Conservation (phyloP, 768 basidiomycete species). For the Suillus alpinus region DNA sequence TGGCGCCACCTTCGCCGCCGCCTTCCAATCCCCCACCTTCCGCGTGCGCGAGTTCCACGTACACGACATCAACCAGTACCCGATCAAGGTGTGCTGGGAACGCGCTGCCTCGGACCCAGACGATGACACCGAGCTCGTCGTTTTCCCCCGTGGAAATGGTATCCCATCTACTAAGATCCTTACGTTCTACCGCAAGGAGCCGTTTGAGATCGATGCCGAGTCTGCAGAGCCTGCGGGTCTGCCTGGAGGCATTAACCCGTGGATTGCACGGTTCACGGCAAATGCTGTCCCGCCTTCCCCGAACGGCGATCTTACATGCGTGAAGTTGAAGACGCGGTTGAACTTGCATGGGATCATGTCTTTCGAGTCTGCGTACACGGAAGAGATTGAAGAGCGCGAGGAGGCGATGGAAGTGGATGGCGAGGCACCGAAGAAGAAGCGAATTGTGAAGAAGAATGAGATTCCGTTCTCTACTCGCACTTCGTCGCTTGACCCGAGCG, state of each 20-base stretch:
- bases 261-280: constrained; percentile 77
- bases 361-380: constrained; percentile 83
- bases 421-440: constrained; percentile 81
- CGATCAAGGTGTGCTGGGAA: constrained; percentile 90
- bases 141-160: constrained; percentile 82
- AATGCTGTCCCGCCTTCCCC: constrained; percentile 73
- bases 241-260: constrained; percentile 81
- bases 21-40: constrained; percentile 97
- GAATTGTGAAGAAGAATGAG: constrained; percentile 78
- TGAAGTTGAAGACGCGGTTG: constrained; percentile 89
- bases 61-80: constrained; percentile 82
- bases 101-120: constrained; percentile 69
- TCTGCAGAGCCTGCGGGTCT: constrained; percentile 74
- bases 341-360: constrained; percentile 85
- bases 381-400: constrained; percentile 80
- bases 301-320: constrained; percentile 71
- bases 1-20: constrained; percentile 95
- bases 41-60: constrained; percentile 93
- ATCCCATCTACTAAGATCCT: constrained; percentile 95
- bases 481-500: constrained; percentile 59
- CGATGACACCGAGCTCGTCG: constrained; percentile 88
- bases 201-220: constrained; percentile 84
- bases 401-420: constrained; percentile 72
- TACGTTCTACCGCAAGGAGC: constrained; percentile 86
- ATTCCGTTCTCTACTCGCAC: constrained; percentile 68